A percentile compares a stretch with the other conserved stretches of the same genome.
These are phyloP conservation scores for Rubia tinctorum DNA, from an alignment of 305 asterid genomes.

Conservation along the genomic window DNA sequence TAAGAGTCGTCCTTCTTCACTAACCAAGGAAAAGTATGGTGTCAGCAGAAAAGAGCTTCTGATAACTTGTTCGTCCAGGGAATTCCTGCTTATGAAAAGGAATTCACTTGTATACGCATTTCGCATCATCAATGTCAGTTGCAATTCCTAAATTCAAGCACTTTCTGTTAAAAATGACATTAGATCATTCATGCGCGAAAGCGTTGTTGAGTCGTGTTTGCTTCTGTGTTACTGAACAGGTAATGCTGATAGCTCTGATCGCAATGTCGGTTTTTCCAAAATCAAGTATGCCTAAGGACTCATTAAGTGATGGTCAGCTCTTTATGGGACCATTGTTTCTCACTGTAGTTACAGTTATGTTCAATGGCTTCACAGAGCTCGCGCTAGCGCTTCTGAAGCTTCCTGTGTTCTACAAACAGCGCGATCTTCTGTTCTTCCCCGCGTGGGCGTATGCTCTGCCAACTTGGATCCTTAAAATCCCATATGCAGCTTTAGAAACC, in stretches of 20 bases:
- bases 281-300: slow-evolving; percentile 34
- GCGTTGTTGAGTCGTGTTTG: background rate
- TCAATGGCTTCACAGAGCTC: slow-evolving; percentile 61
- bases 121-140: slow-evolving; percentile 39
- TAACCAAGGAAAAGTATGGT: slow-evolving; percentile 40
- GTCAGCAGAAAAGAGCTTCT: slow-evolving; percentile 31
- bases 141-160: background rate
- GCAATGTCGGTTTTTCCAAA: slow-evolving; percentile 48
- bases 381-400: slow-evolving; percentile 57
- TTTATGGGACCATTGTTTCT: slow-evolving; percentile 53
- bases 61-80: slow-evolving; percentile 44
- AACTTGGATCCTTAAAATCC: slow-evolving; percentile 50
- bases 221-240: slow-evolving; percentile 27
- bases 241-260: slow-evolving; percentile 32
- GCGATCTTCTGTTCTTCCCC: slow-evolving; percentile 10
- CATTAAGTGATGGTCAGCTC: slow-evolving; percentile 35
- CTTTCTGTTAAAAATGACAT: background rate
- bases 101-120: slow-evolving; percentile 47
- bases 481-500: slow-evolving; percentile 38
- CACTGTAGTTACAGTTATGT: slow-evolving; percentile 37
- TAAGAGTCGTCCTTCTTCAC: slow-evolving; percentile 47
- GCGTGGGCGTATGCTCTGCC: slow-evolving; percentile 23
- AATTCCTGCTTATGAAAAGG: slow-evolving; percentile 48
- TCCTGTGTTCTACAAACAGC: slow-evolving; percentile 46
- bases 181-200: background rate